Evolutionary conservation across 225 moss, liverwort and hornwort genomes (phyloP).

Genomic region (Sphagnum tenellum): DNA sequence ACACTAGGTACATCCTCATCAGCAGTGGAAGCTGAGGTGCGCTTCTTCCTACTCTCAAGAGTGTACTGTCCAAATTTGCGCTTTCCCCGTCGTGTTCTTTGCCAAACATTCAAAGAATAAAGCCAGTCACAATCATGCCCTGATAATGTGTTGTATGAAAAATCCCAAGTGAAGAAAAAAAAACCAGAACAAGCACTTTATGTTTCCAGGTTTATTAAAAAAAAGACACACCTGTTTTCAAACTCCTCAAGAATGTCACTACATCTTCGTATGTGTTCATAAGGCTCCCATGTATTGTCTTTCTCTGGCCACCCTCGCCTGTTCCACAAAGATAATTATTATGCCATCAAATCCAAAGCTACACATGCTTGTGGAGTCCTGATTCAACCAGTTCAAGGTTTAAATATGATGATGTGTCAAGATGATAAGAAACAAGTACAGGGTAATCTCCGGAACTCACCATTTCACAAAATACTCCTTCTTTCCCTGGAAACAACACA

Average conservation of each 20-base stretch:
- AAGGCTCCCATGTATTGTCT: conserved; percentile 47
- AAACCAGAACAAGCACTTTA: not conserved
- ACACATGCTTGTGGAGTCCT: not conserved
- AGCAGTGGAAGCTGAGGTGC: conserved; percentile 29
- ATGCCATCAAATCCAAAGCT: not conserved
- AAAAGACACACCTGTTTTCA: conserved; percentile 22
- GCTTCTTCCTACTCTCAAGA: conserved; percentile 72
- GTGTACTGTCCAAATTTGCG: conserved; percentile 79
- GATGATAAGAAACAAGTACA: not conserved
- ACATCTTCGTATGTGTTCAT: conserved; percentile 32
- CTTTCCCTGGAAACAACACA: conserved; percentile 55
- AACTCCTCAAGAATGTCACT: conserved; percentile 44
- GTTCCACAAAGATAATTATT: conserved; percentile 1
- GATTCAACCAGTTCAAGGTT: not conserved
- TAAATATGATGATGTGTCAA: not conserved
- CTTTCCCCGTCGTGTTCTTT: conserved; percentile 56
- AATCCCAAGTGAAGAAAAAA: no score
- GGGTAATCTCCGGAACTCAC: conserved; percentile 28
- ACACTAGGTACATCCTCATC: conserved; percentile 57
- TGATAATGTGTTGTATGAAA: no score
- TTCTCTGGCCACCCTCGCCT: conserved; percentile 49
- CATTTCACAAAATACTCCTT: conserved; percentile 87
- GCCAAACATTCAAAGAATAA: conserved; percentile 8
- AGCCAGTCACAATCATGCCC: no score
- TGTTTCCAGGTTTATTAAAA: not conserved